Evolutionary conservation across 768 basidiomycete species (phyloP), one percentile per base, ranked within the genome.

Genomic region (Termitomyces sp.): DNA sequence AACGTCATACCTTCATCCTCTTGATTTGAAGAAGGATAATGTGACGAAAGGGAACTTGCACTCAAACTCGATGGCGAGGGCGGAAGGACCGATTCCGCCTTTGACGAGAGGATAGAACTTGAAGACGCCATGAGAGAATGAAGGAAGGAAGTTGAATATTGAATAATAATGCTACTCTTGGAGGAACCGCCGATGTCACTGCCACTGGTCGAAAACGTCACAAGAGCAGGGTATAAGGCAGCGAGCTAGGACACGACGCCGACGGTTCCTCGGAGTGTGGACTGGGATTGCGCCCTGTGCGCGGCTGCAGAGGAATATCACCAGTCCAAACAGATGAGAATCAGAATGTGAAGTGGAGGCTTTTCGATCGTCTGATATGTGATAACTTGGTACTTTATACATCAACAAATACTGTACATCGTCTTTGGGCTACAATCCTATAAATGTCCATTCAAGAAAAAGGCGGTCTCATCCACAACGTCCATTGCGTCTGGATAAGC

Each of bases 1-100:
- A 33, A 44, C 36, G 41, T 65, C 78, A 61, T 65, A 87, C 89
- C 89, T 76, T 89, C 86, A 68, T 90, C 87, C 57, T 76, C 82
- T 59, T 70, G 70, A 72, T 78, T 75, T 63, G 86, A 72, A 27
- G 86, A 86, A 36, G 75, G 58, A 57, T 76, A 80, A 36, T 86
- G 86, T 8, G 87, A 81, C 27, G 83, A 82, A 34, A 81, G 73
- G 37, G 75, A 75, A 52, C 57, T 65, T 60, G 61, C 69, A 33
- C 69, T 71, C 16, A 70, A 65, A 63, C 69, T 68, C 50, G 78
- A 77, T 15, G 76, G 71, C 44, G 78, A 76, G 42, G 76, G 73
- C 9, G 75, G 71, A 27, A 74, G 66, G 61, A 67, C 67, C 55
- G 72, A 66, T 60, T 72, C 72, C 55, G 70, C 67, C 57, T 72